These are phyloP conservation scores for Podospora sp. DNA, from an alignment of 495 filamentous ascomycete genomes.

Conservation along the genomic window DNA sequence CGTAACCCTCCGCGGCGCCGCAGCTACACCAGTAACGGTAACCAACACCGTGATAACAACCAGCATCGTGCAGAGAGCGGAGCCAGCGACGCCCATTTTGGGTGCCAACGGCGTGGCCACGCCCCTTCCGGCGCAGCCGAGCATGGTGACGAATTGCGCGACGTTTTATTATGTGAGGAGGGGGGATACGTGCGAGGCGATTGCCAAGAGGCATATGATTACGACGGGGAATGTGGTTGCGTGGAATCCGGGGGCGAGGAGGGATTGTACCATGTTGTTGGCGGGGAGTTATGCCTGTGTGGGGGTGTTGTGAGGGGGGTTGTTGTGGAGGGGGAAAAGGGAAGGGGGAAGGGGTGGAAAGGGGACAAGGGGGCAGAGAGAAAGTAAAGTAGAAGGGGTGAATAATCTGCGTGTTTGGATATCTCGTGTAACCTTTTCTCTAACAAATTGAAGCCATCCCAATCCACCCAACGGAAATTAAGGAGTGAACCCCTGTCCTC, in stretches of 20 bases:
- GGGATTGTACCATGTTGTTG: conserved; percentile 18
- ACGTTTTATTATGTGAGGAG: conserved; percentile 43
- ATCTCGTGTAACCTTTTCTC: background rate
- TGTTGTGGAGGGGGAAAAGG: background rate
- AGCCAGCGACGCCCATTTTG: background rate
- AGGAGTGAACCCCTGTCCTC: background rate
- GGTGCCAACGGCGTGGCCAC: conserved; percentile 29
- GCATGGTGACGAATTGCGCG: conserved; percentile 43
- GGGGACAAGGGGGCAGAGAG: background rate
- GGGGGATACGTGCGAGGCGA: conserved; percentile 48
- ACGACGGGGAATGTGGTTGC: conserved; percentile 31
- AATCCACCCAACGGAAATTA: background rate
- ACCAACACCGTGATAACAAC: conserved; percentile 1
- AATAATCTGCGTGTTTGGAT: conserved; percentile 1
- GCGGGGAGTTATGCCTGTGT: conserved; percentile 11
- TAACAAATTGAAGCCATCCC: background rate
- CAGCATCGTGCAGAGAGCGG: background rate
- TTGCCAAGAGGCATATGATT: conserved; percentile 37
- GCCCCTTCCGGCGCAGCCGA: conserved; percentile 38
- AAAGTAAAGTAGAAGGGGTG: background rate
- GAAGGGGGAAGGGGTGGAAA: background rate
- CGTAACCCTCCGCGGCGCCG: background rate
- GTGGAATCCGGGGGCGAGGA: conserved; percentile 39
- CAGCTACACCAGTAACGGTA: background rate
- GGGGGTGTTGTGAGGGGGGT: background rate